Evolutionary conservation across 106 monocot genomes (phyloP).

Genomic region (Gastrodia elata): DNA sequence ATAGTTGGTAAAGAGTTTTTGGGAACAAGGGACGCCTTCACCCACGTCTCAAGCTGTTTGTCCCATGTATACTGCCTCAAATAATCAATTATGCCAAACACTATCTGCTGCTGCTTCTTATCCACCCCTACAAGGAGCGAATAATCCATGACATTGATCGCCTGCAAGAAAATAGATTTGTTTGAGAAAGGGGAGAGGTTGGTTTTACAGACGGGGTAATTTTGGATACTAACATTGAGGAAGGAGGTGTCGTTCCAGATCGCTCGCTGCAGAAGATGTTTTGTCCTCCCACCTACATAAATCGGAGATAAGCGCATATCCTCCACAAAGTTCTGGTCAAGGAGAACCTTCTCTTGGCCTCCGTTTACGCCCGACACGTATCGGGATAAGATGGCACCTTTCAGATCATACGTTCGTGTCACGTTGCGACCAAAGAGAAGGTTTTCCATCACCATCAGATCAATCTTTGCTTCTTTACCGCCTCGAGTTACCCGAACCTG

Average conservation of each 20-base stretch:
- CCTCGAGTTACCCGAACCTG: conserved; percentile 56
- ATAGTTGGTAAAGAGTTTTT: conserved; percentile 62
- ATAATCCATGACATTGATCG: conserved; percentile 87
- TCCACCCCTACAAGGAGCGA: conserved; percentile 85
- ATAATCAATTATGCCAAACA: conserved; percentile 90
- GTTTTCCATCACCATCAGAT: conserved; percentile 94
- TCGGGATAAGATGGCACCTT: conserved; percentile 62
- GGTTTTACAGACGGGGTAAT: background rate
- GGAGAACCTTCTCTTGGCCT: conserved; percentile 43
- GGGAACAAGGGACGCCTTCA: conserved; percentile 62
- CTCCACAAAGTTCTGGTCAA: conserved; percentile 77
- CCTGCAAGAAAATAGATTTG: conserved; percentile 22
- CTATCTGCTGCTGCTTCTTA: conserved; percentile 52
- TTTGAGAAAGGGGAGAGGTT: background rate
- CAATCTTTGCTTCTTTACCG: conserved; percentile 63
- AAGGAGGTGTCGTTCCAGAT: conserved; percentile 89
- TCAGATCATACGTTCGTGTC: conserved; percentile 65
- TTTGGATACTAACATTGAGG: conserved; percentile 47
- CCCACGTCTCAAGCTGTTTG: conserved; percentile 85
- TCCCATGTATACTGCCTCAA: conserved; percentile 84
- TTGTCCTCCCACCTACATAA: conserved; percentile 59
- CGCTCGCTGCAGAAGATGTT: conserved; percentile 66
- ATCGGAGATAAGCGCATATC: conserved; percentile 65
- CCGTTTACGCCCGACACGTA: conserved; percentile 38
- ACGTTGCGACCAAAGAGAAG: conserved; percentile 63